Conservation (phyloP, 2,329 filamentous ascomycete genomes). For the Epichloe bromicola region DNA sequence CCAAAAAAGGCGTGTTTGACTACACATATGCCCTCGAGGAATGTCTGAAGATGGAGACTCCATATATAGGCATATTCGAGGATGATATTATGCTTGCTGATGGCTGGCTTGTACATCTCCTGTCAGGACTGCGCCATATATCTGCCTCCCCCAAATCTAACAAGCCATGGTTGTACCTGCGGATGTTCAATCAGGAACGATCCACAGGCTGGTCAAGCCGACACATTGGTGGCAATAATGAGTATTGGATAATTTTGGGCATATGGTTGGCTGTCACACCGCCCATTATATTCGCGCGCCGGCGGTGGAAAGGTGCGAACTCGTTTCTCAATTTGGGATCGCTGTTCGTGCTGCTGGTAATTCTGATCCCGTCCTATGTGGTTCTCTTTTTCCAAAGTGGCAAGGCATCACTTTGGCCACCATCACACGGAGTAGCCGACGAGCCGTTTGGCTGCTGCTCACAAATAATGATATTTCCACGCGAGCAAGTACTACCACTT, state of each 20-base stretch:
- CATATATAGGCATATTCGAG: neutral
- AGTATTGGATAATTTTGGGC: neutral
- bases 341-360: neutral
- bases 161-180: neutral
- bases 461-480: neutral
- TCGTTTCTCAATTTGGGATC: neutral
- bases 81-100: neutral
- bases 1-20: neutral
- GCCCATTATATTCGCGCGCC: neutral
- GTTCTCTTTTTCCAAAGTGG: neutral
- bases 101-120: neutral
- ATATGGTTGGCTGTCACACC: neutral
- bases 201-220: neutral
- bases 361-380: neutral
- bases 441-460: slow-evolving; percentile 1
- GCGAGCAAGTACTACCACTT: neutral
- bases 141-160: neutral
- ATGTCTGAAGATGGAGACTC: neutral
- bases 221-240: neutral
- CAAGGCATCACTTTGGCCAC: neutral
- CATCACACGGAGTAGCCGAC: neutral
- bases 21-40: neutral
- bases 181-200: neutral
- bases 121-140: neutral
- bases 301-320: neutral